Evolutionary conservation across 345 rosid species (phyloP), one percentile per base, ranked within the genome.

Genomic region (Citrus sp.): DNA sequence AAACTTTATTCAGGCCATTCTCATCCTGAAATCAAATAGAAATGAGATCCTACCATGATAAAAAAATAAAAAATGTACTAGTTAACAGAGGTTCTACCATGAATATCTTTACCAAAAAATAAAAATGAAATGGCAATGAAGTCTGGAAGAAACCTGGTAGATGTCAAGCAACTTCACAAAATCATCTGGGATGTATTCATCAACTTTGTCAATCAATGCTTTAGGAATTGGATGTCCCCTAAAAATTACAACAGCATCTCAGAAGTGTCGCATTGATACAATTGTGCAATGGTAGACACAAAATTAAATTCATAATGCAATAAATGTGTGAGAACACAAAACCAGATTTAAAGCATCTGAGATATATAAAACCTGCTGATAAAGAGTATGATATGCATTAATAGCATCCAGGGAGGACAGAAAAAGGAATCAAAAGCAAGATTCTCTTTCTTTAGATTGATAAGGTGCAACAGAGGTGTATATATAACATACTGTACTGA

Each of bases 171-270:
- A 80, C 72, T 90, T 88, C 0, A 73, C 80, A 58, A 88, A 84
- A 35, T 90, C 96, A 85, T 92, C 90, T 7, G 96, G 96, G 64
- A 95, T 84, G 85, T 92, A 93, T 77, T 86, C 92, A 80, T 93
- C 87, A 77, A 90, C 92, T 77, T 79, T 90, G 84, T 85, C 86
- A 76, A 92, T 89, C 82, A 95, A 83, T 58, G 80, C 25, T 60
- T 71, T 80, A 70, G 96, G 98, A 81, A 92, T 92, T 4, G 98
- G 96, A 87, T 87, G 87, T 46, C 99, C 99, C 99, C 98, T 93
- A 75, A 76, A 78, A 85, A 40, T 82, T 80, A 59, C 56, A 82
- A 61, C 28, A 78, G 9, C 64, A 80, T 46, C 56, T 85, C 70
- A 85, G 73, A 80, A 37, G 2, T 9, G 62, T 58, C 60, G 22